These are phyloP conservation scores for Guyanaporus albipodus DNA, from an alignment of 768 basidiomycete species.

Conservation along the genomic window DNA sequence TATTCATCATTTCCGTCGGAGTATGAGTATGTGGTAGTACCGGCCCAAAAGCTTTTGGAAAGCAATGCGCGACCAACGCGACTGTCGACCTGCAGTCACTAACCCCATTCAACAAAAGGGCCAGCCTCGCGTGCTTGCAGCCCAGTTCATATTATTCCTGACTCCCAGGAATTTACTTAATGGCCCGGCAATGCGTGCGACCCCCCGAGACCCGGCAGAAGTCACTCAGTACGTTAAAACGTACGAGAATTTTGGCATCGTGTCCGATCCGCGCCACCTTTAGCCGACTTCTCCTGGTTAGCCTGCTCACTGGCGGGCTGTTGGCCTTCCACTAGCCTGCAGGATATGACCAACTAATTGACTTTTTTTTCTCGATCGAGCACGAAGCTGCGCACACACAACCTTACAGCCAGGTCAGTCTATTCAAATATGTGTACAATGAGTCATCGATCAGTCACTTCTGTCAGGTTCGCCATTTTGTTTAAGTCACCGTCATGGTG, in stretches of 20 bases:
- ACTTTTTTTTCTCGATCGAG: slow-evolving; percentile 5
- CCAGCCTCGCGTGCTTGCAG: too few species aligned
- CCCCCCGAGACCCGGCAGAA: too few species aligned
- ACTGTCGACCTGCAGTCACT: too few species aligned
- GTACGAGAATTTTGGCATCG: neutral
- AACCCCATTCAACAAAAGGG: too few species aligned
- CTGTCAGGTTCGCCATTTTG: neutral
- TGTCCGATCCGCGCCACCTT: neutral
- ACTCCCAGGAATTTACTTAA: too few species aligned
- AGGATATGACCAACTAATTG: neutral
- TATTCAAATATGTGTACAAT: slow-evolving; percentile 30
- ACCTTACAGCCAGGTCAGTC: neutral
- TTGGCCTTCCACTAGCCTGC: too few species aligned
- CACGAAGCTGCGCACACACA: neutral
- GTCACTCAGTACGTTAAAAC: slow-evolving; percentile 19
- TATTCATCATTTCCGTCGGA: too few species aligned
- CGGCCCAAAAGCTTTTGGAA: neutral
- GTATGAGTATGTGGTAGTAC: too few species aligned
- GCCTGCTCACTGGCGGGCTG: neutral
- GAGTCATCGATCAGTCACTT: neutral
- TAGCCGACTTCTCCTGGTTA: slow-evolving; percentile 4
- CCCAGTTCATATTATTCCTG: too few species aligned
- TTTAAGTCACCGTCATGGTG: neutral
- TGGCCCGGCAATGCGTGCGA: too few species aligned
- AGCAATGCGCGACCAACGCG: too few species aligned